phyloP scores from a whole-genome alignment of 352 stramenopile genomes.

The Phytophthora syringae region DNA sequence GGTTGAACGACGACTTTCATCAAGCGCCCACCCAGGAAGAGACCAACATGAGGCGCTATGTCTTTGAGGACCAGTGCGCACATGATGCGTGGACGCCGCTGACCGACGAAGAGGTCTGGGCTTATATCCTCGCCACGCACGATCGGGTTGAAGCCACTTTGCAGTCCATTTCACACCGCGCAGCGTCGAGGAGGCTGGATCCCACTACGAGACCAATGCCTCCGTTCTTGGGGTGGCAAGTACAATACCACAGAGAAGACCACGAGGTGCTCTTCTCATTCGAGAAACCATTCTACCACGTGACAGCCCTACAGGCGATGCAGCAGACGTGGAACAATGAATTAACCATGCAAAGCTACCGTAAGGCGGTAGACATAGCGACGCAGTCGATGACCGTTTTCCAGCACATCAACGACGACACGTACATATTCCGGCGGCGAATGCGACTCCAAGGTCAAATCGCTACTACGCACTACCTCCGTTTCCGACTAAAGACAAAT shows the following conservation, averaged over 20 bases:
- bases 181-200: constrained; percentile 5
- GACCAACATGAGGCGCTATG: constrained; percentile 4
- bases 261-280: constrained; percentile 52
- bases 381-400: constrained; percentile 42
- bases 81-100: constrained; percentile 35
- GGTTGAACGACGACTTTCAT: constrained; percentile 42
- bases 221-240: constrained; percentile 59
- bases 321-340: constrained; percentile 53
- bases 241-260: constrained; percentile 38
- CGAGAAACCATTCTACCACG: constrained; percentile 56
- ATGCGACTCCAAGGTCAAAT: constrained; percentile 23
- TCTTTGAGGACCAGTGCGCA: constrained; percentile 18
- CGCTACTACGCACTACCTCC: constrained; percentile 47
- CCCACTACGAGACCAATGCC: constrained; percentile 26
- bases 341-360: constrained; percentile 47
- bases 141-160: constrained; percentile 37
- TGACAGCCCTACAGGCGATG: constrained; percentile 44
- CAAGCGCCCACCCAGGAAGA: constrained; percentile 20
- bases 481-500: constrained; percentile 49
- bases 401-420: constrained; percentile 61
- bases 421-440: constrained; percentile 45
- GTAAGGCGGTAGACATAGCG: constrained; percentile 27
- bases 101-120: constrained; percentile 25
- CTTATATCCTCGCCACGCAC: constrained; percentile 29
- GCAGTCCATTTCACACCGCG: constrained; percentile 24